phyloP scores from a whole-genome alignment of 768 basidiomycete genomes.

The Tulasnella sp. region DNA sequence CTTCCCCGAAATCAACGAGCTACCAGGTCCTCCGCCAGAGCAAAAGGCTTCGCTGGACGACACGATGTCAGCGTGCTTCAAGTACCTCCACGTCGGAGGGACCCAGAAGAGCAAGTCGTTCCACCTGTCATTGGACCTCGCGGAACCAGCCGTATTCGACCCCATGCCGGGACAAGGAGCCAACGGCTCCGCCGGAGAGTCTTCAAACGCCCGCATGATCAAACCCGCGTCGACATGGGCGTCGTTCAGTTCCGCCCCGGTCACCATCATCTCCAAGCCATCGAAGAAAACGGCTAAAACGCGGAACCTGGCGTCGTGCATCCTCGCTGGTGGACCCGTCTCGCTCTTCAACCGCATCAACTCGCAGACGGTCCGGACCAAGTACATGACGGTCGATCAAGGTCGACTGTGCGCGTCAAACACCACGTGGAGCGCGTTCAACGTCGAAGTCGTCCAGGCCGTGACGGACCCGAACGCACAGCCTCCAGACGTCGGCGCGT shows the following conservation, averaged over 20 bases:
- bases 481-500: not conserved
- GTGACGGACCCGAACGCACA: slow-evolving; percentile 10
- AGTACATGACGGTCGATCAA: slow-evolving; percentile 92
- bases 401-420: slow-evolving; percentile 82
- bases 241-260: slow-evolving; percentile 82
- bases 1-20: slow-evolving; percentile 72
- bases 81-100: slow-evolving; percentile 74
- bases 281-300: slow-evolving; percentile 97
- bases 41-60: slow-evolving; percentile 77
- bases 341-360: slow-evolving; percentile 95
- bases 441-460: slow-evolving; percentile 67
- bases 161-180: slow-evolving; percentile 35
- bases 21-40: slow-evolving; percentile 44
- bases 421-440: slow-evolving; percentile 88
- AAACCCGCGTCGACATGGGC: slow-evolving; percentile 49
- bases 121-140: slow-evolving; percentile 74
- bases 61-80: slow-evolving; percentile 82
- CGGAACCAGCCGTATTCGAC: slow-evolving; percentile 49
- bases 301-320: slow-evolving; percentile 83
- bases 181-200: slow-evolving; percentile 37
- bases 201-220: slow-evolving; percentile 25
- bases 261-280: slow-evolving; percentile 93
- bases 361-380: slow-evolving; percentile 92
- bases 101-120: slow-evolving; percentile 87
- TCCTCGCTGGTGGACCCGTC: slow-evolving; percentile 80